Evolutionary conservation across 345 rosid species (phyloP).

Genomic region (Populus euphratica): DNA sequence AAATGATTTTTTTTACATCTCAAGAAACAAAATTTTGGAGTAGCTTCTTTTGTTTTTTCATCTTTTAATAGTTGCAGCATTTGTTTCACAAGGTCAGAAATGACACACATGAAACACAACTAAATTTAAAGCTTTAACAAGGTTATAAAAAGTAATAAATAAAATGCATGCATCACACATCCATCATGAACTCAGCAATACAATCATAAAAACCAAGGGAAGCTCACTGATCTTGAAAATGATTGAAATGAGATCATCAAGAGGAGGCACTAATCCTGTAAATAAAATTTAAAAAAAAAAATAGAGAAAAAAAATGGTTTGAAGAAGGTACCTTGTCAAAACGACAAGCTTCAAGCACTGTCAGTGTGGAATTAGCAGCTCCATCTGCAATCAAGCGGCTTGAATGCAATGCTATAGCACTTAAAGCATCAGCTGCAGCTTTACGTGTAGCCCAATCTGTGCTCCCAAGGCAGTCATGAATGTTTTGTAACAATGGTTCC

Average conservation of each 20-base stretch:
- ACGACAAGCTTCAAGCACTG: conserved; percentile 74
- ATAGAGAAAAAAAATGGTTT: neutral
- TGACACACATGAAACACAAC: neutral
- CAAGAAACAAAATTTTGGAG: neutral
- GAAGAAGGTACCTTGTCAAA: conserved; percentile 80
- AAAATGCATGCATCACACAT: neutral
- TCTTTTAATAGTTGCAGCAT: neutral
- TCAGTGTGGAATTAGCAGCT: conserved; percentile 54
- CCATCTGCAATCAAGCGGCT: conserved; percentile 60
- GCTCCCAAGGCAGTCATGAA: conserved; percentile 86
- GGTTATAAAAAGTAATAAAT: neutral
- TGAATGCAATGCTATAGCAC: conserved; percentile 74
- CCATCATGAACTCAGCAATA: neutral
- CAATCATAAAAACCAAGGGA: neutral
- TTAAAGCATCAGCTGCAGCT: conserved; percentile 90
- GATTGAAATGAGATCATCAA: neutral
- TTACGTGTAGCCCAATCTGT: conserved; percentile 97
- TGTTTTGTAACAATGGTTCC: conserved; percentile 70
- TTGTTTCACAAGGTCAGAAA: neutral
- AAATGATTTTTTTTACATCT: neutral
- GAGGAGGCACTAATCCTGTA: neutral
- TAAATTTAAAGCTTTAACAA: neutral
- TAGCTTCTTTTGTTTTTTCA: neutral
- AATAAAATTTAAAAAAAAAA: neutral
- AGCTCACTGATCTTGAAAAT: neutral